phyloP scores from a whole-genome alignment of 176 grass and related monocot species.

The barley (Hordeum vulgare) region DNA sequence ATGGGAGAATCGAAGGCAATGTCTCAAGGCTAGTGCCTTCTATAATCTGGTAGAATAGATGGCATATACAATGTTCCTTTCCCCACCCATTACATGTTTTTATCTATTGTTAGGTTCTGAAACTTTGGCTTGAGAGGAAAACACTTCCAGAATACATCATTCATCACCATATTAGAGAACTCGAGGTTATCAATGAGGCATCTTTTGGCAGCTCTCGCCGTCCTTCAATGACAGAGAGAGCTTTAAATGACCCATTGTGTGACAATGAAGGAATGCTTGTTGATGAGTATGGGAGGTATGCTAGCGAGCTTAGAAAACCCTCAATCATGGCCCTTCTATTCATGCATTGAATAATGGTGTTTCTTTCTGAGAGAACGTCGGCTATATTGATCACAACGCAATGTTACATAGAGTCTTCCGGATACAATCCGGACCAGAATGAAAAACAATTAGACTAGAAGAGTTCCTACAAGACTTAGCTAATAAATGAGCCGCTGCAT shows the following conservation, averaged over 20 bases:
- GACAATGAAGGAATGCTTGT: slow-evolving; percentile 95
- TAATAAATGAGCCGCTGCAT: too few relatives aligned
- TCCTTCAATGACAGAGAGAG: slow-evolving; percentile 73
- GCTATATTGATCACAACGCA: too few relatives aligned
- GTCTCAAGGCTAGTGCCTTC: slow-evolving; percentile 69
- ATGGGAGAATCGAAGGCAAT: slow-evolving; percentile 90
- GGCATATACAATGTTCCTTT: slow-evolving; percentile 19
- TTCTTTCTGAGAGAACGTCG: too few relatives aligned
- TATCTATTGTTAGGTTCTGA: slow-evolving; percentile 63
- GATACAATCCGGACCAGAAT: too few relatives aligned
- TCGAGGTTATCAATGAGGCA: slow-evolving; percentile 73
- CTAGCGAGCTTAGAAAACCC: background rate
- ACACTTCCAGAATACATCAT: slow-evolving; percentile 85
- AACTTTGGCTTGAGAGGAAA: slow-evolving; percentile 91
- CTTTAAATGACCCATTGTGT: slow-evolving; percentile 84
- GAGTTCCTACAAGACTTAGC: too few relatives aligned
- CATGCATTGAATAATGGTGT: background rate
- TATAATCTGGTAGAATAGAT: slow-evolving; percentile 10
- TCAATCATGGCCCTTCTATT: background rate
- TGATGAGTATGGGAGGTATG: slow-evolving; percentile 93
- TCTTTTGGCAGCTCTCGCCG: slow-evolving; percentile 64
- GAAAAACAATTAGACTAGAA: too few relatives aligned
- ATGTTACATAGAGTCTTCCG: too few relatives aligned
- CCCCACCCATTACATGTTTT: slow-evolving; percentile 14
- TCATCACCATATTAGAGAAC: slow-evolving; percentile 76